Evolutionary conservation across 257 asterid species (phyloP).

Genomic region (Nicotiana undulata): DNA sequence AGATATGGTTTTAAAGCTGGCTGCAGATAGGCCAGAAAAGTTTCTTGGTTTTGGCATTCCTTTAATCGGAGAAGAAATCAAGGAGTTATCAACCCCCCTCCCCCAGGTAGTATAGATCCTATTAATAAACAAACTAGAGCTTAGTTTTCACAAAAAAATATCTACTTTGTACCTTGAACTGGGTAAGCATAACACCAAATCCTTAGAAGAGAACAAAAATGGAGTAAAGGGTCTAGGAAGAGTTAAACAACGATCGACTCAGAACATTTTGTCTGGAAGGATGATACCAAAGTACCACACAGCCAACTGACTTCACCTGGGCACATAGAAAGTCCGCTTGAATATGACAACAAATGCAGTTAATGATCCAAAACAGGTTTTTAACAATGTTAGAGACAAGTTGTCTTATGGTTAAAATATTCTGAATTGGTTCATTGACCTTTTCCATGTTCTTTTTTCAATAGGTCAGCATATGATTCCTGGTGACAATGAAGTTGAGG

Average conservation of each 20-base stretch:
- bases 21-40: slow-evolving; percentile 70
- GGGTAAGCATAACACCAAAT: slow-evolving; percentile 24
- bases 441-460: neutral
- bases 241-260: slow-evolving; percentile 47
- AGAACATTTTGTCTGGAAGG: slow-evolving; percentile 64
- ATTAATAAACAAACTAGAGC: neutral
- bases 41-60: slow-evolving; percentile 67
- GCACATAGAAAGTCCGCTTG: slow-evolving; percentile 48
- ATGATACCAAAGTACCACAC: slow-evolving; percentile 64
- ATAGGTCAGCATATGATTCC: slow-evolving; percentile 50
- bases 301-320: slow-evolving; percentile 44
- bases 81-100: slow-evolving; percentile 15
- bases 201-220: slow-evolving; percentile 44
- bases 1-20: slow-evolving; percentile 67
- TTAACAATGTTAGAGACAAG: neutral
- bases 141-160: neutral
- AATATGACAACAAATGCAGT: slow-evolving; percentile 72
- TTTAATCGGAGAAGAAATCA: slow-evolving; percentile 43
- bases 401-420: neutral
- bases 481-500: slow-evolving; percentile 73
- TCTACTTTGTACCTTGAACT: neutral
- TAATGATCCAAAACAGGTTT: slow-evolving; percentile 53
- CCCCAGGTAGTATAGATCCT: too few relatives aligned
- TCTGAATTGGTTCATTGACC: neutral
- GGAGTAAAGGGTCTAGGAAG: slow-evolving; percentile 58